A percentile compares a stretch with the other conserved stretches of the same genome.
phyloP scores from a whole-genome alignment of 495 filamentous ascomycete genomes.

The Penicillium longicatenatum region DNA sequence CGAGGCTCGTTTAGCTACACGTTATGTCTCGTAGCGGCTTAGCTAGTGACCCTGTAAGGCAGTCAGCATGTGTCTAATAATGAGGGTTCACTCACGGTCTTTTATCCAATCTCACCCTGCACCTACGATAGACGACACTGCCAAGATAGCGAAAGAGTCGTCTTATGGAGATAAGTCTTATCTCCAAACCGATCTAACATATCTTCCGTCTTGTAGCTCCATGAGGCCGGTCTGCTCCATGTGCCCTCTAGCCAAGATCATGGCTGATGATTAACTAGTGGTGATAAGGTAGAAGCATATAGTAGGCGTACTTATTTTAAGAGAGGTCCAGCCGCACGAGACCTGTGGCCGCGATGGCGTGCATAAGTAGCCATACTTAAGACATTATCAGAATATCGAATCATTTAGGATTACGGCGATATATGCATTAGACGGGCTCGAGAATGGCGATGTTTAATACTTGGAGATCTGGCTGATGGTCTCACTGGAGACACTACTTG shows the following conservation, averaged over 20 bases:
- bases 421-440: neutral
- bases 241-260: neutral
- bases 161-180: neutral
- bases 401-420: slow-evolving; percentile 3
- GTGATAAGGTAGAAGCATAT: neutral
- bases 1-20: neutral
- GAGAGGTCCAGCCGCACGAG: neutral
- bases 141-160: neutral
- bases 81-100: neutral
- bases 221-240: neutral
- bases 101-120: neutral
- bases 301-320: slow-evolving; percentile 2
- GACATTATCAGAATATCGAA: neutral
- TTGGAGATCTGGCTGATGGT: neutral
- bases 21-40: slow-evolving; percentile 2
- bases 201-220: neutral
- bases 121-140: neutral
- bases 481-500: neutral
- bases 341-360: neutral
- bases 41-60: neutral
- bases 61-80: slow-evolving; percentile 2
- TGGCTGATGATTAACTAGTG: neutral
- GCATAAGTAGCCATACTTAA: slow-evolving; percentile 1
- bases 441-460: neutral
- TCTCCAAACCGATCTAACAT: neutral